Percentiles rank a stretch among this genome's conserved stretches.
These are phyloP conservation scores for Ceratorhiza oryzae-sativae DNA, from an alignment of 1,284 basidiomycete genomes.

Conservation along the genomic window DNA sequence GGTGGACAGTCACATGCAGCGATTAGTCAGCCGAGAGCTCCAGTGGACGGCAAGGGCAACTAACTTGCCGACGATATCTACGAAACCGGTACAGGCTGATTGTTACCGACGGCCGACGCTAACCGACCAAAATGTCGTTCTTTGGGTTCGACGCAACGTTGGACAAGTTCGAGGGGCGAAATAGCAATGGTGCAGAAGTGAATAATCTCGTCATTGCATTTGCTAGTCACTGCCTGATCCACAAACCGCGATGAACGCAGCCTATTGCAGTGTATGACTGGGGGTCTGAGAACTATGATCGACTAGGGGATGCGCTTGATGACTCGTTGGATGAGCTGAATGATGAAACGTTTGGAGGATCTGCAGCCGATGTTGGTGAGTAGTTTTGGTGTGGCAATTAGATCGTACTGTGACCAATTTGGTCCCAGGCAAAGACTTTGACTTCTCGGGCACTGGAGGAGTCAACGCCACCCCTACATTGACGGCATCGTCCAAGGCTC, in stretches of 20 bases:
- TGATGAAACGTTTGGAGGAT: constrained; percentile 92
- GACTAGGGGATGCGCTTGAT: constrained; percentile 84
- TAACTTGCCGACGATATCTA: constrained; percentile 22
- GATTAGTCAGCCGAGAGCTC: not conserved
- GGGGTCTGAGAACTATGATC: constrained; percentile 89
- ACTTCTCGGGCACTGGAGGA: constrained; percentile 64
- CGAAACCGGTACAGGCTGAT: constrained; percentile 2
- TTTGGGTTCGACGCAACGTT: constrained; percentile 74
- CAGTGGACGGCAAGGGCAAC: constrained; percentile 1
- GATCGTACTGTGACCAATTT: not conserved
- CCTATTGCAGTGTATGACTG: constrained; percentile 75
- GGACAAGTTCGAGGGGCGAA: constrained; percentile 64
- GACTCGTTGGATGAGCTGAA: constrained; percentile 92
- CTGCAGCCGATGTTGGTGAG: constrained; percentile 69
- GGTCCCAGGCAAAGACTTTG: constrained; percentile 88
- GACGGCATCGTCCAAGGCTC: constrained; percentile 36
- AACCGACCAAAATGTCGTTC: constrained; percentile 64
- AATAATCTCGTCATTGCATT: constrained; percentile 58
- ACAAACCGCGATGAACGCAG: constrained; percentile 10
- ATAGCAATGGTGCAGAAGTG: constrained; percentile 62
- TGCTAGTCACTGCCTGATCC: not conserved
- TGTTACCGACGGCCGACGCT: not conserved
- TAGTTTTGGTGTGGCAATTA: constrained; percentile 34
- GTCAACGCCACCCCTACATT: constrained; percentile 25
- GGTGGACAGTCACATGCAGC: not conserved